Percentiles rank a stretch among this genome's conserved stretches.
phyloP scores from a whole-genome alignment of 805 yeast species.

The Sporopachydermia lactativora region DNA sequence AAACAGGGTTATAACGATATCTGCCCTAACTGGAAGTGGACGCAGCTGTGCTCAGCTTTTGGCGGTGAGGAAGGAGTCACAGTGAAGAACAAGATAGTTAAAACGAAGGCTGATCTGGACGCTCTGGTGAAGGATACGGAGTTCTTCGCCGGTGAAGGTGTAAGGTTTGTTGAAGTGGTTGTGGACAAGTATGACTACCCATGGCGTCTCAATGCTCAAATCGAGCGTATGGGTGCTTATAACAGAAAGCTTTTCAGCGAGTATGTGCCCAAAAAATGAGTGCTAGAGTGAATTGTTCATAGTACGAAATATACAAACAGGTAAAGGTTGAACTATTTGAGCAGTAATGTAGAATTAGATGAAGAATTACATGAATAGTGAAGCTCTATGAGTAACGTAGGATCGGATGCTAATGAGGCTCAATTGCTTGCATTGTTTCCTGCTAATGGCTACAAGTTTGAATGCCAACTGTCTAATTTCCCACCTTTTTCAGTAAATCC shows the following conservation, averaged over 20 bases:
- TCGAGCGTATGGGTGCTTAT: conserved; percentile 13
- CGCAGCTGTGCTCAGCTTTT: conserved; percentile 47
- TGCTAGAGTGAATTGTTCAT: too few species aligned
- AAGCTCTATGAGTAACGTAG: too few species aligned
- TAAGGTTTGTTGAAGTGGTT: conserved; percentile 45
- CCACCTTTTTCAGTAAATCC: too few species aligned
- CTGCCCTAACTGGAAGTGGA: conserved; percentile 73
- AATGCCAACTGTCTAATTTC: too few species aligned
- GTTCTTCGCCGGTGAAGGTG: conserved; percentile 19
- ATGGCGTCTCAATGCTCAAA: conserved; percentile 31
- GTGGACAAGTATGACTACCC: conserved; percentile 52
- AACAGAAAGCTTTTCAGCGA: conserved; percentile 12
- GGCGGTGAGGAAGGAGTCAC: conserved; percentile 31
- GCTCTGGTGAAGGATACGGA: conserved; percentile 23
- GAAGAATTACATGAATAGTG: too few species aligned
- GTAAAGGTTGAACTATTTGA: too few species aligned
- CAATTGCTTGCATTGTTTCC: too few species aligned
- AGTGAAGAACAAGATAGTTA: conserved; percentile 21
- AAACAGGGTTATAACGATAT: conserved; percentile 69
- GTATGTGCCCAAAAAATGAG: conserved; percentile 7
- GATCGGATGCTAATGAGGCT: too few species aligned
- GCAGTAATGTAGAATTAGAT: too few species aligned
- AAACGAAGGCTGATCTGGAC: conserved; percentile 25
- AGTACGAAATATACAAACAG: too few species aligned
- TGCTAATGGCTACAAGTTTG: too few species aligned